Evolutionary conservation across 163 green algal species (phyloP).

Genomic region (Trebouxia gelatinosa): DNA sequence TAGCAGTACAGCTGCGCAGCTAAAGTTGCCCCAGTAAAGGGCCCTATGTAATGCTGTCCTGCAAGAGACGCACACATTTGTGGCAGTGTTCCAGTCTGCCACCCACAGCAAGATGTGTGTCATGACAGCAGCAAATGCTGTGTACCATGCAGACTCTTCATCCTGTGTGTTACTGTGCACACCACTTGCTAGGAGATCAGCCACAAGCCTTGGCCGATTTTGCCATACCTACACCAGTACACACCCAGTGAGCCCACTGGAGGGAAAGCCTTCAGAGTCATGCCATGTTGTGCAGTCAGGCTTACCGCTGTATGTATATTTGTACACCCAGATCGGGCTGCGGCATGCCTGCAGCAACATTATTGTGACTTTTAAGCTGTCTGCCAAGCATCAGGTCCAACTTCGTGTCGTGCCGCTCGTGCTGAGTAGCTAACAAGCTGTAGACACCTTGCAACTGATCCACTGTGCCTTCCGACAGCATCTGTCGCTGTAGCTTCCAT

Average conservation of each 20-base stretch:
- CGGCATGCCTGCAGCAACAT: not conserved
- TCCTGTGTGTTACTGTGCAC: conserved; percentile 55
- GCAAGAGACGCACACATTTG: not conserved
- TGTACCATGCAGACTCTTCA: conserved; percentile 75
- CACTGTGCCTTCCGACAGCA: too few relatives aligned
- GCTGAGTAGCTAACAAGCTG: too few relatives aligned
- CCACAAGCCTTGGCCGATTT: too few relatives aligned
- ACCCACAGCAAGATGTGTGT: not conserved
- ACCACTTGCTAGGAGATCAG: conserved; percentile 59
- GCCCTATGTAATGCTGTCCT: conserved; percentile 82
- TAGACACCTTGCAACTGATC: too few relatives aligned
- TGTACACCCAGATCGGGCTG: not conserved
- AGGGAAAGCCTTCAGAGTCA: too few relatives aligned
- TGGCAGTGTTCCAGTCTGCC: not conserved
- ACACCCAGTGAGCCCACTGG: too few relatives aligned
- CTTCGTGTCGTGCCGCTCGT: too few relatives aligned
- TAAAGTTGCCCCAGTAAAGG: conserved; percentile 83
- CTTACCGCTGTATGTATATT: not conserved
- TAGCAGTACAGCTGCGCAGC: conserved; percentile 64
- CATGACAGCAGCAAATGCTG: not conserved
- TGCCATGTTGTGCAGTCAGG: too few relatives aligned
- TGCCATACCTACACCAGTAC: too few relatives aligned
- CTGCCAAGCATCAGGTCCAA: too few relatives aligned
- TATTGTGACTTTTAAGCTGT: too few relatives aligned
- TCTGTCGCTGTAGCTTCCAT: too few relatives aligned